Base-by-base conservation (phyloP, 2,329 filamentous ascomycete species). In the Aureobasidium zeae region DNA sequence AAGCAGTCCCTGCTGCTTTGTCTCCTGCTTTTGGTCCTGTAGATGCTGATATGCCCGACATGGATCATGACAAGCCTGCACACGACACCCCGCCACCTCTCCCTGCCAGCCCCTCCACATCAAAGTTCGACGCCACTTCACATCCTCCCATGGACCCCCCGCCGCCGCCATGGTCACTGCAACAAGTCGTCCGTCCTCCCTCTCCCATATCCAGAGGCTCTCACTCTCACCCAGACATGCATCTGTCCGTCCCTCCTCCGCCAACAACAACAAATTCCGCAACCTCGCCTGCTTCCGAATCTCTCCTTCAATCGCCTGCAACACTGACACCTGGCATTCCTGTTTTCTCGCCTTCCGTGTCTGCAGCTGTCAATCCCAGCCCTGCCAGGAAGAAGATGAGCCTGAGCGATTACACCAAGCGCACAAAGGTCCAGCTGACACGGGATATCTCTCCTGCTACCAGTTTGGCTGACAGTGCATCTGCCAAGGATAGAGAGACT, bases 341-440 rank as follows among this genome's bases (percentile, higher is more conserved):
- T 5, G 38, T 58, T 2, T 57, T 62, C 47, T 58, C 59, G 8
- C 59, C 60, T 3, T 60, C 63, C 8, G 63, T 69, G 19, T 59
- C 58, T 12, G 61, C 59, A 33, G 60, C 65, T 8, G 56, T 68
- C n/a, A 60, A 57, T 15, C 62, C 66, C 16, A 58, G 55, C 28
- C 66, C 64, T 19, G 58, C 60, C 17, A 62, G 64, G 47, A 72
- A 72, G 58, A 72, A 71, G 57, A 58, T 72, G 46, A 71, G 67
- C 48, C 51, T 72, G n/a, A 70, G 67, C 49, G 69, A 71, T 42
- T 72, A 70, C 47, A 69, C 66, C 4, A 67, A 63, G 38, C 59
- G 67, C 36, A 63, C 57, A 44, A 67, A 65, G 45, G 53, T 55
- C 8, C 55, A 54, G 44, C 38, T 33, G 22, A 31, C 39, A 43